Percentiles rank a stretch among this genome's conserved stretches.
Conservation (phyloP, 352 stramenopile genomes). For the Phytopythium delawarense region DNA sequence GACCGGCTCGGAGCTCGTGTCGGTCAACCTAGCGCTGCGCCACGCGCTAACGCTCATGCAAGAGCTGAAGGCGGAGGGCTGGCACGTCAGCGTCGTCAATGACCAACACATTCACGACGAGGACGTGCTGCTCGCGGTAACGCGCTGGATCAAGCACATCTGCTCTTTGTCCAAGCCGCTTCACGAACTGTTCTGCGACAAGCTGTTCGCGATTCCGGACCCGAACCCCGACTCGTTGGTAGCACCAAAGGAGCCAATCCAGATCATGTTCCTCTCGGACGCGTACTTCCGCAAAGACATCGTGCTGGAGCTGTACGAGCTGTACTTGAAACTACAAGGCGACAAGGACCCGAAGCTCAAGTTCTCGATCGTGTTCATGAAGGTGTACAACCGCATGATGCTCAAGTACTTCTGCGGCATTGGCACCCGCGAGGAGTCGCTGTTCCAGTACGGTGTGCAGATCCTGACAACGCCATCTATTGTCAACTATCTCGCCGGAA, state of each 20-base stretch:
- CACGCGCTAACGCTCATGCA: slow-evolving; percentile 74
- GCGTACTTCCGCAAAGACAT: slow-evolving; percentile 95
- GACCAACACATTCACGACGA: slow-evolving; percentile 72
- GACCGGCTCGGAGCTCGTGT: slow-evolving; percentile 69
- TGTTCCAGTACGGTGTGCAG: slow-evolving; percentile 92
- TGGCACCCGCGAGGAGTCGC: slow-evolving; percentile 87
- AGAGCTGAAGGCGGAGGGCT: slow-evolving; percentile 71
- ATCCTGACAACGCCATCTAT: slow-evolving; percentile 92
- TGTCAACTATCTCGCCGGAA: slow-evolving; percentile 53
- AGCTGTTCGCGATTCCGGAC: slow-evolving; percentile 48
- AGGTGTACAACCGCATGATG: slow-evolving; percentile 85
- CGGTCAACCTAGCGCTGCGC: slow-evolving; percentile 39
- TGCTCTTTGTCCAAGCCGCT: slow-evolving; percentile 56
- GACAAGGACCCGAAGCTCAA: slow-evolving; percentile 94
- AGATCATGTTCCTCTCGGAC: slow-evolving; percentile 91
- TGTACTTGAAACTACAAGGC: slow-evolving; percentile 94
- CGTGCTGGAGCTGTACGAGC: slow-evolving; percentile 85
- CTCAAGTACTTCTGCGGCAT: slow-evolving; percentile 87
- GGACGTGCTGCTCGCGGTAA: slow-evolving; percentile 49
- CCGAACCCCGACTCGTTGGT: slow-evolving; percentile 7
- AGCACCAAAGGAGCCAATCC: slow-evolving; percentile 61
- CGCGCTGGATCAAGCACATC: slow-evolving; percentile 75
- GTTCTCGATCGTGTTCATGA: slow-evolving; percentile 87
- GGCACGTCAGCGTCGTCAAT: slow-evolving; percentile 80
- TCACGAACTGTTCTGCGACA: slow-evolving; percentile 60